Base-by-base conservation (phyloP, 208 protist species). In the Tetramitus jugosus region DNA sequence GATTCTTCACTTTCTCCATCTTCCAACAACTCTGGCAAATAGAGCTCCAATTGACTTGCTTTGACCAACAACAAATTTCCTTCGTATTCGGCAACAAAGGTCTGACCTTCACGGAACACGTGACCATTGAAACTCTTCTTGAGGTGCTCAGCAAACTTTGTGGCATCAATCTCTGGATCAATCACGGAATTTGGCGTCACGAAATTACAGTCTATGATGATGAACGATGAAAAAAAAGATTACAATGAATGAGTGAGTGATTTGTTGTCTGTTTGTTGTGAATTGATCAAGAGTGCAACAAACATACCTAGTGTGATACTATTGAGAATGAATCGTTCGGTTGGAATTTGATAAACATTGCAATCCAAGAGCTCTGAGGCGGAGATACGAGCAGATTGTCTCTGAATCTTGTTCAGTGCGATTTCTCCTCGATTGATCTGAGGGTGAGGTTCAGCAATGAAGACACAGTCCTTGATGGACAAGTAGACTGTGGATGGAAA, bases 381-480 rank as follows among this genome's bases (percentile, higher is more conserved):
- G 10, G 67, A 39, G 33, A 53, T 14, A 39, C 53, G 39, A 26
- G 67, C 67, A 3, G 35, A n/a, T 53, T 45, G 23, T 74, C 67
- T 74, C 53, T 74, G 67, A 53, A 74, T 74, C 20, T 53, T 74
- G 26, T 74, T 74, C 7, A 74, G 53, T 31, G 14, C 67, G 53
- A 74, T 53, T n/a, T 14, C 26, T 74, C 67, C 67, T 8, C 31
- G 3, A 14, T 45, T 17, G 8, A 74, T 74, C 2, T 33, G 31
- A 39, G 42, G 23, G 37, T 74, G 67, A 40, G 67, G 17, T 74
- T 74, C 29, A 26, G 26, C 67, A 23, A 74, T 53, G 3, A 53
- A 53, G 4, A 74, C 67, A 31, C 17, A n/a, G 4, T 31, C 29
- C 4, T 62, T 62, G 37, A 49, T 49, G n/a, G n/a, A n/a, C n/a